Conservation (phyloP, 768 basidiomycete genomes). For the Psilocybe subaeruginosa region DNA sequence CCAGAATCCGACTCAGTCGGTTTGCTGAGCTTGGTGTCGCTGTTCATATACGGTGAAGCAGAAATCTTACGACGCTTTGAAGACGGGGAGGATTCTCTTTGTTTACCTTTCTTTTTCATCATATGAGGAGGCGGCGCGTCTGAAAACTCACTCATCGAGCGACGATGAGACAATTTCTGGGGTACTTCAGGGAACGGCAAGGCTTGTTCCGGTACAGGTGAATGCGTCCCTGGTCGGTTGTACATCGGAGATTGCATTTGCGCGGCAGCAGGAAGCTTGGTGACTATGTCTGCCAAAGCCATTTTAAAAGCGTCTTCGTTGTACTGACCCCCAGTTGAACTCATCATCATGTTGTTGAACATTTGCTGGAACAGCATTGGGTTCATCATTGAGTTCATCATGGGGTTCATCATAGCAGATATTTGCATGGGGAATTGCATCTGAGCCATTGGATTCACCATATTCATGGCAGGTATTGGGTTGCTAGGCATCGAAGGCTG, state of each 20-base stretch:
- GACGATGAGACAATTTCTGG: conserved; percentile 1
- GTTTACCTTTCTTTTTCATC: conserved; percentile 10
- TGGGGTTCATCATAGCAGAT: conserved; percentile 18
- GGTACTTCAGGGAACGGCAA: conserved; percentile 18
- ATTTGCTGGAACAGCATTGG: conserved; percentile 17
- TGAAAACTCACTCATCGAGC: neutral
- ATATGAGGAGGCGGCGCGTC: conserved; percentile 4
- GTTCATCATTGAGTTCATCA: conserved; percentile 19
- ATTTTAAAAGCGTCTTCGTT: conserved; percentile 11
- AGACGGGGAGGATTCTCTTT: neutral
- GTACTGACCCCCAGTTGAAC: neutral
- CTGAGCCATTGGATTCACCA: conserved; percentile 13
- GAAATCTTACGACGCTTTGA: neutral
- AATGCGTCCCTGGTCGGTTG: neutral
- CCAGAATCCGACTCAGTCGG: neutral
- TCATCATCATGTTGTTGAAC: conserved; percentile 5
- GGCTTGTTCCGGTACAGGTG: conserved; percentile 18
- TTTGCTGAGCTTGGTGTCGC: neutral
- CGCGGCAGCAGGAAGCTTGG: neutral
- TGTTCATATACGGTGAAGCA: neutral
- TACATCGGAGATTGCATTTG: conserved; percentile 3
- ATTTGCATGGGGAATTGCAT: conserved; percentile 14
- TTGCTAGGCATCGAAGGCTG: neutral
- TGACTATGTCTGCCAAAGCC: conserved; percentile 12
- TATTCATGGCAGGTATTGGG: neutral